Conservation (phyloP, 441 rosid species). For the Brassica balearica region DNA sequence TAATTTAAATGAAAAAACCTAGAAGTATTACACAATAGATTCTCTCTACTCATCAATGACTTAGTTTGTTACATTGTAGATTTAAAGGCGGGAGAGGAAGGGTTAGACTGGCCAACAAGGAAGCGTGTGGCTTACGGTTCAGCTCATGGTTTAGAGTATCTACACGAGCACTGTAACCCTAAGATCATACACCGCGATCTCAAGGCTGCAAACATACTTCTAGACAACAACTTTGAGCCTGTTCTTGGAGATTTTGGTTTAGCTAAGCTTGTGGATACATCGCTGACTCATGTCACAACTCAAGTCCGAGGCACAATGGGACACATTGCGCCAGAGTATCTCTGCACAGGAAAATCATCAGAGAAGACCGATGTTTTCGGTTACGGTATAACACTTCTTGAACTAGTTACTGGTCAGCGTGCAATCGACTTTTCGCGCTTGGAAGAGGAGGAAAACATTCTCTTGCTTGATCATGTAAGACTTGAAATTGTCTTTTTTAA, state of each 20-base stretch:
- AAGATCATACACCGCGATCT: slow-evolving; percentile 86
- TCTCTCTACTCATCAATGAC: slow-evolving; percentile 4
- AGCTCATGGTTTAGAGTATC: slow-evolving; percentile 74
- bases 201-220: slow-evolving; percentile 76
- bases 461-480: slow-evolving; percentile 77
- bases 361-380: slow-evolving; percentile 81
- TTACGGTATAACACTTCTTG: slow-evolving; percentile 80
- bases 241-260: slow-evolving; percentile 82
- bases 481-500: background rate
- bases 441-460: slow-evolving; percentile 64
- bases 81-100: slow-evolving; percentile 50
- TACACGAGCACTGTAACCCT: slow-evolving; percentile 82
- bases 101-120: slow-evolving; percentile 67
- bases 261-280: slow-evolving; percentile 68
- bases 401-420: slow-evolving; percentile 75
- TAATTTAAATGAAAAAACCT: too few relatives aligned
- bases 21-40: background rate
- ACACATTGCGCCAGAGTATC: slow-evolving; percentile 77
- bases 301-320: slow-evolving; percentile 79
- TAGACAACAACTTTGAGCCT: slow-evolving; percentile 78
- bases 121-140: slow-evolving; percentile 68
- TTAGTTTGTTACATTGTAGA: slow-evolving; percentile 36
- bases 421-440: slow-evolving; percentile 74
- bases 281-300: slow-evolving; percentile 66
- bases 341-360: slow-evolving; percentile 68